Conservation (phyloP, 2,329 filamentous ascomycete genomes). For the Scleromitrula shiraiana region DNA sequence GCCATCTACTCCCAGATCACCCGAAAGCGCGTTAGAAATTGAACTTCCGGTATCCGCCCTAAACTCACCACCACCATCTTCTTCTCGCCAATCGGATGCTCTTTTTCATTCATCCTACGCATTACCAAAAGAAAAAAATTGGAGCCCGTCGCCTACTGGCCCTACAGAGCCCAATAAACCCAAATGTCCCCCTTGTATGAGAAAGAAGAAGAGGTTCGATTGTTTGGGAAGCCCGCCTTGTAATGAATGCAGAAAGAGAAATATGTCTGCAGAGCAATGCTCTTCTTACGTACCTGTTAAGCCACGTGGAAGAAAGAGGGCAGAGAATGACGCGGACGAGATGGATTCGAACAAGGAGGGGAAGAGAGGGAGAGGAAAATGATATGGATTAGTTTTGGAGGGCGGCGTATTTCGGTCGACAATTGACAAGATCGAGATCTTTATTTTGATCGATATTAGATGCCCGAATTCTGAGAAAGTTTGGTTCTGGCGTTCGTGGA, state of each 20-base stretch:
- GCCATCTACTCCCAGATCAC: no score
- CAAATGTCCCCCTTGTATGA: conserved; percentile 8
- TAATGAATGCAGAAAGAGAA: conserved; percentile 5
- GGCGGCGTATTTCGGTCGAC: no score
- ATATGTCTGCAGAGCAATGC: conserved; percentile 2
- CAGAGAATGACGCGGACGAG: conserved; percentile 2
- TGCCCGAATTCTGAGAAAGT: no score
- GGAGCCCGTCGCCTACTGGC: neutral
- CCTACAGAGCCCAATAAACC: conserved; percentile 6
- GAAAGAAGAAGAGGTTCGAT: conserved; percentile 7
- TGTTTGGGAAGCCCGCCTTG: conserved; percentile 6
- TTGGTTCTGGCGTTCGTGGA: no score
- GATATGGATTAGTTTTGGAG: no score
- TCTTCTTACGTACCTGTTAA: neutral
- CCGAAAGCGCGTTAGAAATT: no score
- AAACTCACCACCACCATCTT: neutral
- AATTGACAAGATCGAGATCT: neutral
- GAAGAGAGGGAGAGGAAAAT: neutral
- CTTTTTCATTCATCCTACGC: no score
- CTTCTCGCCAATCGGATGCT: conserved; percentile 2
- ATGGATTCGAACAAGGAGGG: neutral
- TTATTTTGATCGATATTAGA: neutral
- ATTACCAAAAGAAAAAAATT: no score
- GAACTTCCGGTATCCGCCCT: neutral
- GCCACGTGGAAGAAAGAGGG: neutral